phyloP scores from a whole-genome alignment of 768 basidiomycete species.

The Panus rudis region DNA sequence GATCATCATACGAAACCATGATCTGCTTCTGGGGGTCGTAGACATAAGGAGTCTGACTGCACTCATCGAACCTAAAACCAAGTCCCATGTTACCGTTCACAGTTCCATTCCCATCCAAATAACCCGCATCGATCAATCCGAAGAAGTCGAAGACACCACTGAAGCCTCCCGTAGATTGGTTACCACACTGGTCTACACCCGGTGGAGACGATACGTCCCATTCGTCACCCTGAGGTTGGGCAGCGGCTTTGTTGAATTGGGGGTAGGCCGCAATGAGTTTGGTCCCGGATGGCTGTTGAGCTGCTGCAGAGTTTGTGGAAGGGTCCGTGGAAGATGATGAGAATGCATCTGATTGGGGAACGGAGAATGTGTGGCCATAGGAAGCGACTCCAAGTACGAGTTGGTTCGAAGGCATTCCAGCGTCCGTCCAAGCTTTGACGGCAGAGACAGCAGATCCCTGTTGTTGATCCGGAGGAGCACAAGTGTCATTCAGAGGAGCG shows the following conservation, averaged over 20 bases:
- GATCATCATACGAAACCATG: conserved; percentile 30
- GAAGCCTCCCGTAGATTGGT: conserved; percentile 26
- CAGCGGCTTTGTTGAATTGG: conserved; percentile 31
- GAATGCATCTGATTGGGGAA: conserved; percentile 31
- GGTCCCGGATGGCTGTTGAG: conserved; percentile 12
- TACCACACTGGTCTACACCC: conserved; percentile 27
- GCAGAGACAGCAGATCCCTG: conserved; percentile 75
- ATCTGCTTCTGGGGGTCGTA: conserved; percentile 22
- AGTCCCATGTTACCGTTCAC: conserved; percentile 37
- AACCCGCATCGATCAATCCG: conserved; percentile 51
- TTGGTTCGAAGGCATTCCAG: conserved; percentile 70
- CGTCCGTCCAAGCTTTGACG: conserved; percentile 66
- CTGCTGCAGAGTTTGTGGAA: neutral
- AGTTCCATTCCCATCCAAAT: conserved; percentile 40
- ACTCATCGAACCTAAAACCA: conserved; percentile 29
- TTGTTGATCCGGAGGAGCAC: conserved; percentile 44
- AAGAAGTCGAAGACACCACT: conserved; percentile 58
- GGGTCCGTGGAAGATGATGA: conserved; percentile 18
- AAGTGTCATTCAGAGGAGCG: conserved; percentile 77
- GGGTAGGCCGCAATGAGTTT: conserved; percentile 41
- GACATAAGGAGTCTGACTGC: conserved; percentile 29
- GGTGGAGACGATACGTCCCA: conserved; percentile 20
- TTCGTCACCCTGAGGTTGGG: conserved; percentile 36
- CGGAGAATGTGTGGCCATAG: conserved; percentile 70
- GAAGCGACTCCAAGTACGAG: conserved; percentile 82